A percentile compares a stretch with the other conserved stretches of the same genome.
Evolutionary conservation across 306 rosid genomes (phyloP).

Genomic region (Cicer pinnatifidum): DNA sequence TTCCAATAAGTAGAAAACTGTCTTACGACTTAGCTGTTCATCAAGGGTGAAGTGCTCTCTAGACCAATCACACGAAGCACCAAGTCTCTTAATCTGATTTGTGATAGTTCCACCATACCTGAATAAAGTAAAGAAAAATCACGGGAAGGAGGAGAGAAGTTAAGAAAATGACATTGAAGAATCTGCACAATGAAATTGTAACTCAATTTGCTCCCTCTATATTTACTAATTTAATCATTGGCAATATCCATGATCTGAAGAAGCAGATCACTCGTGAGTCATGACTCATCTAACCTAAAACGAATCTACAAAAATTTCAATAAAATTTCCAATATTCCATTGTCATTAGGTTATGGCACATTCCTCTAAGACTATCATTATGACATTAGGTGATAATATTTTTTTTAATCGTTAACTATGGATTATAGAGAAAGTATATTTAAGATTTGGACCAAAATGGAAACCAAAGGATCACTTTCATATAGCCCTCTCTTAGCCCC

Average conservation of each 20-base stretch:
- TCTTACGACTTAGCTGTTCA: slow-evolving; percentile 99
- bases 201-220: slow-evolving; percentile 6
- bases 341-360: slow-evolving; percentile 4
- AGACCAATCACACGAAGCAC: slow-evolving; percentile 98
- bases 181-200: slow-evolving; percentile 23
- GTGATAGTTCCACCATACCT: slow-evolving; percentile 96
- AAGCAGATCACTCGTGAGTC: background rate
- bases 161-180: slow-evolving; percentile 20
- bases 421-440: background rate
- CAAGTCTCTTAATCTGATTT: slow-evolving; percentile 97
- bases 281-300: slow-evolving; percentile 1
- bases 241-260: slow-evolving; percentile 16
- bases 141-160: slow-evolving; percentile 31
- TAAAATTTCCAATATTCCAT: slow-evolving; percentile 9
- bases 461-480: slow-evolving; percentile 12
- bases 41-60: slow-evolving; percentile 97
- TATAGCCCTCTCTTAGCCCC: slow-evolving; percentile 1
- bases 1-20: slow-evolving; percentile 59
- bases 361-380: slow-evolving; percentile 5
- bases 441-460: background rate
- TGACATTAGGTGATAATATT: background rate
- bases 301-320: slow-evolving; percentile 8
- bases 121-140: slow-evolving; percentile 36
- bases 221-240: slow-evolving; percentile 5
- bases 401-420: background rate